Percentiles rank a stretch among this genome's conserved stretches.
Evolutionary conservation across 768 basidiomycete species (phyloP).

Genomic region (Amanita muscaria): DNA sequence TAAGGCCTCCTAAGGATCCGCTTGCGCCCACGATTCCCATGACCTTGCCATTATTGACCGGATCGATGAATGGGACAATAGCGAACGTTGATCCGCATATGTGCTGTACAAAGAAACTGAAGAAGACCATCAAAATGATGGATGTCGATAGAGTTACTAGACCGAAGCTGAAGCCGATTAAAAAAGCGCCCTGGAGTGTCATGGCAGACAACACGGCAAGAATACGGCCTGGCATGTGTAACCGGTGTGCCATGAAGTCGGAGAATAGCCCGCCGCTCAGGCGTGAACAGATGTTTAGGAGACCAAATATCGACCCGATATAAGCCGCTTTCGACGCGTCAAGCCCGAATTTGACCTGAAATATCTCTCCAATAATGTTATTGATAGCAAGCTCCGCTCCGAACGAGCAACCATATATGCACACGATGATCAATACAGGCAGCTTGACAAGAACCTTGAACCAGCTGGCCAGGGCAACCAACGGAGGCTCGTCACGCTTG

Average conservation of each 20-base stretch:
- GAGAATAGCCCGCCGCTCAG: constrained; percentile 6
- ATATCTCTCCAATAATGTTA: constrained; percentile 38
- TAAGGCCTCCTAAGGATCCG: not conserved
- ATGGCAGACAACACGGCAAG: constrained; percentile 1
- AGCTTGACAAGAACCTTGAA: constrained; percentile 28
- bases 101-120: constrained; percentile 3
- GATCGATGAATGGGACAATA: constrained; percentile 5
- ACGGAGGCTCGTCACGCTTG: constrained; percentile 4
- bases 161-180: constrained; percentile 2
- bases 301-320: constrained; percentile 24
- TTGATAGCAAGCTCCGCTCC: constrained; percentile 53
- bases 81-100: constrained; percentile 2
- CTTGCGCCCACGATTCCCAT: constrained; percentile 5
- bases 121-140: constrained; percentile 5
- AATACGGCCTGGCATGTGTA: constrained; percentile 2
- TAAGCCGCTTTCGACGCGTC: constrained; percentile 47
- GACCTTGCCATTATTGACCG: constrained; percentile 4
- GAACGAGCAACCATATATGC: constrained; percentile 48
- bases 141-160: not conserved
- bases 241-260: constrained; percentile 4
- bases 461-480: constrained; percentile 22
- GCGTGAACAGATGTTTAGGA: constrained; percentile 4
- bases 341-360: constrained; percentile 29
- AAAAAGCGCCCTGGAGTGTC: not conserved
- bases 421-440: constrained; percentile 45